phyloP scores from a whole-genome alignment of 2,329 filamentous ascomycete genomes.

The Gliomastix tumulicola region DNA sequence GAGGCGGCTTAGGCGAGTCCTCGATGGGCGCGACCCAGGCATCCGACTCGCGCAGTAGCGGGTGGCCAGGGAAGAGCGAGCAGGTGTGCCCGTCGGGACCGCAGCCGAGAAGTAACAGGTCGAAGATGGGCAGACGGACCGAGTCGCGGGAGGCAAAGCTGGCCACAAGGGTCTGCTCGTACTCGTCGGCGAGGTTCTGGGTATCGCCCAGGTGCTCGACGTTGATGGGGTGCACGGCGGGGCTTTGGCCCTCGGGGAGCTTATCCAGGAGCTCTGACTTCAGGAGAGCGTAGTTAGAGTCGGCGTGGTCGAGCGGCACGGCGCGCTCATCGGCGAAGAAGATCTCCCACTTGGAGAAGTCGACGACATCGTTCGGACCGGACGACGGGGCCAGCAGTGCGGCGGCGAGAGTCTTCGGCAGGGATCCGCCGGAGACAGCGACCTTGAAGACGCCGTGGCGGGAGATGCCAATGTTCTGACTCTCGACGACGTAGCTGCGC shows the following conservation, averaged over 20 bases:
- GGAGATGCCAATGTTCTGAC: conserved; percentile 70
- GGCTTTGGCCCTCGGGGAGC: conserved; percentile 62
- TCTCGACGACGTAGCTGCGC: conserved; percentile 74
- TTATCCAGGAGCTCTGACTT: conserved; percentile 86
- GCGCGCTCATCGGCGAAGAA: conserved; percentile 98
- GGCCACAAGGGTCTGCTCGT: conserved; percentile 80
- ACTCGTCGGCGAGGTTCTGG: conserved; percentile 88
- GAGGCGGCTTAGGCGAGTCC: conserved; percentile 91
- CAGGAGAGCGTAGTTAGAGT: conserved; percentile 89
- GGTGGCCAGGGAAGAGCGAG: conserved; percentile 88
- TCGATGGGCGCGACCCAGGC: conserved; percentile 91
- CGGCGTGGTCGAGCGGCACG: conserved; percentile 82
- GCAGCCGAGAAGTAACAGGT: conserved; percentile 86
- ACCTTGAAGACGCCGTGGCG: conserved; percentile 86
- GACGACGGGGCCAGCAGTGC: conserved; percentile 60
- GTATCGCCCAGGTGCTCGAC: conserved; percentile 59
- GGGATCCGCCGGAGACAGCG: conserved; percentile 86
- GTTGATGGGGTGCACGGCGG: conserved; percentile 76
- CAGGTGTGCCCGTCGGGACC: conserved; percentile 97
- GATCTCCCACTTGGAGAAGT: conserved; percentile 89
- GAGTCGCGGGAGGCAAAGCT: conserved; percentile 89
- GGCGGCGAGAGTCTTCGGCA: conserved; percentile 81
- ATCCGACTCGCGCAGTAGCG: conserved; percentile 74
- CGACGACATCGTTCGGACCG: conserved; percentile 52
- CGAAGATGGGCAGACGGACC: conserved; percentile 91